Percentiles rank a stretch among this genome's conserved stretches.
Evolutionary conservation across 306 rosid species (phyloP).

Genomic region (Bauhinia variegata): DNA sequence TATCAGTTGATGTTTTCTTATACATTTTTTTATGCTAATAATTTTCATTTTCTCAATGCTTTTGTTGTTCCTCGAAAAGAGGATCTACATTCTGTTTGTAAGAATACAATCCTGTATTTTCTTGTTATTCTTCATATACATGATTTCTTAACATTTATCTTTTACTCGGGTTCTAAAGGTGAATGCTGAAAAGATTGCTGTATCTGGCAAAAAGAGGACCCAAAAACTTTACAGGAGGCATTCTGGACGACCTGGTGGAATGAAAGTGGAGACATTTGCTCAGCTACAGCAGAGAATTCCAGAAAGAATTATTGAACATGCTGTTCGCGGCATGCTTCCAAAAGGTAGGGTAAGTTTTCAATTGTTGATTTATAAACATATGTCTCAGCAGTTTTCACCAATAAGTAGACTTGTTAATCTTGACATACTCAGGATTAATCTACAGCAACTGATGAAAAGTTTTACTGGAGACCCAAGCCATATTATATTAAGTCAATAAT

Average conservation of each 20-base stretch:
- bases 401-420: background rate
- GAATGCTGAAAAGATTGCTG: constrained; percentile 95
- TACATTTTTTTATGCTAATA: background rate
- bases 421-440: background rate
- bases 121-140: too few species aligned
- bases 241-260: constrained; percentile 99
- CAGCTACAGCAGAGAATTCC: constrained; percentile 95
- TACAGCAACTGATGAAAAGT: background rate
- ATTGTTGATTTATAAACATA: background rate
- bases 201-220: constrained; percentile 88
- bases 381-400: background rate
- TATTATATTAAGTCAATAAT: background rate
- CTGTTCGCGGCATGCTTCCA: constrained; percentile 99
- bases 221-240: constrained; percentile 96
- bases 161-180: constrained; percentile 55
- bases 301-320: constrained; percentile 93
- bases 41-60: too few species aligned
- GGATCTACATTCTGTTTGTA: constrained; percentile 2
- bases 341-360: constrained; percentile 93
- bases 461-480: background rate
- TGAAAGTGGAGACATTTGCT: constrained; percentile 90
- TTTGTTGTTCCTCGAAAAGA: background rate
- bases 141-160: background rate
- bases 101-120: background rate
- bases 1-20: background rate